Percentiles rank a stretch among this genome's conserved stretches.
Conservation (phyloP, 164 flowering plant genomes). For the Sedum album region DNA sequence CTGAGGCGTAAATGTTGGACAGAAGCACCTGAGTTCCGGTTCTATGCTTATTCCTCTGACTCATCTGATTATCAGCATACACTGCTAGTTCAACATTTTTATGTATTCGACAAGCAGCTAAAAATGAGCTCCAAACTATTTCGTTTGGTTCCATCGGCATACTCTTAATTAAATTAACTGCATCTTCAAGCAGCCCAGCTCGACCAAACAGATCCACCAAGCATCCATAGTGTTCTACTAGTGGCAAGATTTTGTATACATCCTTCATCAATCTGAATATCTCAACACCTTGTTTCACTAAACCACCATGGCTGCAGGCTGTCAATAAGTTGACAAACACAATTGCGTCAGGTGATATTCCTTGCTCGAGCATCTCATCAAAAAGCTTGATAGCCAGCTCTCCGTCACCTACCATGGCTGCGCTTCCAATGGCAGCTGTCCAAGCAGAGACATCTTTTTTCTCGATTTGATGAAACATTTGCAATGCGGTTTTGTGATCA, state of each 20-base stretch:
- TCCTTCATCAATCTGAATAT: slow-evolving; percentile 45
- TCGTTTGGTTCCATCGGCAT: slow-evolving; percentile 51
- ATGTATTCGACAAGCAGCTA: slow-evolving; percentile 48
- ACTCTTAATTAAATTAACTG: slow-evolving; percentile 29
- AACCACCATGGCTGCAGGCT: slow-evolving; percentile 59
- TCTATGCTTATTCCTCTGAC: slow-evolving; percentile 45
- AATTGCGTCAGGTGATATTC: slow-evolving; percentile 35
- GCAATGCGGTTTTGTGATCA: slow-evolving; percentile 32
- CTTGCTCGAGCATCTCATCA: slow-evolving; percentile 32
- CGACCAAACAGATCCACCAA: slow-evolving; percentile 70
- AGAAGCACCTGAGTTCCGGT: slow-evolving; percentile 56
- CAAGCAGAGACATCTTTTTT: slow-evolving; percentile 47
- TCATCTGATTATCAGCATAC: slow-evolving; percentile 40
- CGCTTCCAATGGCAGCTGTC: slow-evolving; percentile 47
- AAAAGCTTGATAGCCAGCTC: slow-evolving; percentile 33
- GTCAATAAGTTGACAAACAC: slow-evolving; percentile 52
- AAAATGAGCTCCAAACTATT: slow-evolving; percentile 49
- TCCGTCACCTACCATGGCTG: slow-evolving; percentile 45
- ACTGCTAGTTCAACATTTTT: slow-evolving; percentile 30
- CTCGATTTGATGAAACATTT: slow-evolving; percentile 25
- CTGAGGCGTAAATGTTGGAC: slow-evolving; percentile 56
- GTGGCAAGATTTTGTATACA: slow-evolving; percentile 27
- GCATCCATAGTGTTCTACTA: slow-evolving; percentile 60
- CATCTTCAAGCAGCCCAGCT: slow-evolving; percentile 37
- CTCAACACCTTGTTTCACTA: slow-evolving; percentile 37